These are phyloP conservation scores for Gentiana straminea DNA, from an alignment of 257 asterid genomes.

Conservation along the genomic window DNA sequence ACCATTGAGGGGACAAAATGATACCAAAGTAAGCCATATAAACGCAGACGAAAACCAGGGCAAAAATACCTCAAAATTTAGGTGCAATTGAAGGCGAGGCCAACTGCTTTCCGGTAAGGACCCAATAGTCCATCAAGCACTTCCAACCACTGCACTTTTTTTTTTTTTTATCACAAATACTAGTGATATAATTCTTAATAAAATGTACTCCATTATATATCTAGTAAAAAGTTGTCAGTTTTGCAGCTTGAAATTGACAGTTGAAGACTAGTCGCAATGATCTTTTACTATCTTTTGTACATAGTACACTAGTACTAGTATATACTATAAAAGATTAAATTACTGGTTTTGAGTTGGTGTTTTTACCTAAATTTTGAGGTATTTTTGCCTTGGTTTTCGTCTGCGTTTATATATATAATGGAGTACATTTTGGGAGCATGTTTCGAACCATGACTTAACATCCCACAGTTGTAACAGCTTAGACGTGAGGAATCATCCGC, in stretches of 20 bases:
- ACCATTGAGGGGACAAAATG: too few relatives aligned
- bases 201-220: too few relatives aligned
- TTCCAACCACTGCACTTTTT: slow-evolving; percentile 64
- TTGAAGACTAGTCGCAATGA: background rate
- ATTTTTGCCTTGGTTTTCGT: slow-evolving; percentile 30
- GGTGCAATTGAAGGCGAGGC: slow-evolving; percentile 79
- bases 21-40: too few relatives aligned
- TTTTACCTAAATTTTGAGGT: slow-evolving; percentile 27
- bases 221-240: background rate
- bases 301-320: background rate
- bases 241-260: background rate
- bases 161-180: too few relatives aligned
- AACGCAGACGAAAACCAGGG: slow-evolving; percentile 16
- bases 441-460: too few relatives aligned
- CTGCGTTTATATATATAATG: too few relatives aligned
- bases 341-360: slow-evolving; percentile 71
- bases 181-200: too few relatives aligned
- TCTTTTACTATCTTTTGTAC: too few relatives aligned
- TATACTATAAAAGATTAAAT: too few relatives aligned
- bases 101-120: slow-evolving; percentile 71
- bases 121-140: slow-evolving; percentile 84
- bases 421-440: too few relatives aligned
- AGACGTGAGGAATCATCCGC: too few relatives aligned
- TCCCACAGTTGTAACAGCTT: too few relatives aligned
- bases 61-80: slow-evolving; percentile 28